Evolutionary conservation across 768 basidiomycete species (phyloP).

Genomic region (Suillus occidentalis): DNA sequence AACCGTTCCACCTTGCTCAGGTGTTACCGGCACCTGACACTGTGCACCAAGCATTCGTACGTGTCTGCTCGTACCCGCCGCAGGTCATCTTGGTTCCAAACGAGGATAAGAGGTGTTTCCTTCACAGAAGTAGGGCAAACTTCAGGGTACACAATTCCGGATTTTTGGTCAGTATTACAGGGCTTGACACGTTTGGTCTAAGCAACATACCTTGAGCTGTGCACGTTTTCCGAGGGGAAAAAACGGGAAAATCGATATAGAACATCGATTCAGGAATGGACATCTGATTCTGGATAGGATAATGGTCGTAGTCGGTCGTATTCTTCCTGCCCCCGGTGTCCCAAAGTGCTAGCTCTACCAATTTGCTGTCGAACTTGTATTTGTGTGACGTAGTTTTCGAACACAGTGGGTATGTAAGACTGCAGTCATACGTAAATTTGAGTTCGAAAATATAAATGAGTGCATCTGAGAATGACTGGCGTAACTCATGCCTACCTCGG

Average conservation of each 20-base stretch:
- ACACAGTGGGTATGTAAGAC: conserved; percentile 93
- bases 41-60: conserved; percentile 88
- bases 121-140: conserved; percentile 88
- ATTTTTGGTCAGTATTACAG: conserved; percentile 13
- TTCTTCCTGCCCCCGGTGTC: conserved; percentile 97
- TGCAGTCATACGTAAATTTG: conserved; percentile 29
- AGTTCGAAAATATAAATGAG: conserved; percentile 3
- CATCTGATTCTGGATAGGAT: conserved; percentile 86
- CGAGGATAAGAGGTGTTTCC: conserved; percentile 87
- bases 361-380: conserved; percentile 84
- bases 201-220: conserved; percentile 71
- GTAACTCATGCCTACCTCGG: conserved; percentile 64
- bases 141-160: conserved; percentile 90
- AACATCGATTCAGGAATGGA: conserved; percentile 95
- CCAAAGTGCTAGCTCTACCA: conserved; percentile 96
- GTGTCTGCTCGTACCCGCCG: conserved; percentile 83
- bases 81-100: conserved; percentile 92
- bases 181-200: background rate
- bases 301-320: conserved; percentile 87
- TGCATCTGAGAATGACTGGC: conserved; percentile 4
- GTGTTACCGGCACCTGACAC: conserved; percentile 76
- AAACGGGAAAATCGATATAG: conserved; percentile 89
- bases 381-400: conserved; percentile 91
- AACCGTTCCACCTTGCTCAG: conserved; percentile 85
- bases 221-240: conserved; percentile 90